Evolutionary conservation across 371 early-diverging fungal species (phyloP).

Genomic region (Mortierella sp.): DNA sequence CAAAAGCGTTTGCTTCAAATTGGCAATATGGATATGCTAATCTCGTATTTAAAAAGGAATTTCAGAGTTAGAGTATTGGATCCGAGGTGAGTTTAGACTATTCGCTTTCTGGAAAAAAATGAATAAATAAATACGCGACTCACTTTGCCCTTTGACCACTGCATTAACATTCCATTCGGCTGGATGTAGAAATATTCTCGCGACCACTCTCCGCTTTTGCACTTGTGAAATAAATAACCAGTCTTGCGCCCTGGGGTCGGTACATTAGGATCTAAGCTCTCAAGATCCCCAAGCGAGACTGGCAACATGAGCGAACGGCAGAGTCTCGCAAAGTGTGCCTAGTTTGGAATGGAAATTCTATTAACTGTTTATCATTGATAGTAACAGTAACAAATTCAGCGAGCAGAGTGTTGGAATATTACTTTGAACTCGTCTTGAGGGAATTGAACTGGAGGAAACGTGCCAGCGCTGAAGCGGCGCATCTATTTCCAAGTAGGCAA

Average conservation of each 20-base stretch:
- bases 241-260: constrained; percentile 40
- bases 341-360: background rate
- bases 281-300: constrained; percentile 44
- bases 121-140: background rate
- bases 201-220: constrained; percentile 48
- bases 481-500: constrained; percentile 16
- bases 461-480: constrained; percentile 19
- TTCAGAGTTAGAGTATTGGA: background rate
- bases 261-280: constrained; percentile 29
- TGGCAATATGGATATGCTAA: constrained; percentile 54
- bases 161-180: constrained; percentile 51
- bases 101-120: background rate
- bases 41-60: background rate
- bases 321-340: constrained; percentile 37
- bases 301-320: constrained; percentile 46
- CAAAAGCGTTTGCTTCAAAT: constrained; percentile 47
- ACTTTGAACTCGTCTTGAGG: constrained; percentile 51
- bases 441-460: constrained; percentile 47
- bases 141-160: constrained; percentile 53
- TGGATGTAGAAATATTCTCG: constrained; percentile 52
- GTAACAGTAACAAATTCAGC: too few relatives aligned
- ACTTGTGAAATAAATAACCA: constrained; percentile 46
- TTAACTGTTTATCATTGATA: background rate
- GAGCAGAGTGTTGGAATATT: background rate
- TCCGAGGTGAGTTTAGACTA: background rate